These are phyloP conservation scores for Thymus mandschuricus DNA, from an alignment of 257 asterid genomes.

Conservation along the genomic window DNA sequence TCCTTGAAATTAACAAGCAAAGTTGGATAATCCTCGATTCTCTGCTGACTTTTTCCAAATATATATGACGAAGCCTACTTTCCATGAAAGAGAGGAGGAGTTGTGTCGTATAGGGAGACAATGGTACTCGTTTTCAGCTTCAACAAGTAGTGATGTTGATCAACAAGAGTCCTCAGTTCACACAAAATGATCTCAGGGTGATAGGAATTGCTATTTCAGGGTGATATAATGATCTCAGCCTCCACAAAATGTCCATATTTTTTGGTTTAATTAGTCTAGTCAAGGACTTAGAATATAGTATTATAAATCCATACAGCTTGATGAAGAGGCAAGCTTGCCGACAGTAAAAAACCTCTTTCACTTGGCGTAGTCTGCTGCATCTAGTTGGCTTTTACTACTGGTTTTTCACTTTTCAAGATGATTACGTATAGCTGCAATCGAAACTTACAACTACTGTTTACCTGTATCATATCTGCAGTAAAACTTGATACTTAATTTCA, in stretches of 20 bases:
- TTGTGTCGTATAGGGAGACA: slow-evolving; percentile 1
- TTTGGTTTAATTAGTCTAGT: slow-evolving; percentile 26
- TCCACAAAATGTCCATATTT: slow-evolving; percentile 32
- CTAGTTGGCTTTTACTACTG: not conserved
- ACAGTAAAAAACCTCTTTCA: not conserved
- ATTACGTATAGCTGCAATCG: not conserved
- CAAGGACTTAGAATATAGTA: slow-evolving; percentile 5
- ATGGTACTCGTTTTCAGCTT: slow-evolving; percentile 6
- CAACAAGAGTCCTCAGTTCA: not conserved
- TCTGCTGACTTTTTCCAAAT: slow-evolving; percentile 17
- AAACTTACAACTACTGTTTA: not conserved
- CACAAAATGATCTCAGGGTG: not conserved
- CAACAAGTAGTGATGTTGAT: not conserved
- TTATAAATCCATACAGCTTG: slow-evolving; percentile 4
- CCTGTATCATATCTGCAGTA: not conserved
- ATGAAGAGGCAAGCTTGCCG: not conserved
- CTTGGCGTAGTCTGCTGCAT: slow-evolving; percentile 6
- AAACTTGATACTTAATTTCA: too few species aligned
- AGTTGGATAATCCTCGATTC: not conserved
- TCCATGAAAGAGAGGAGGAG: slow-evolving; percentile 15
- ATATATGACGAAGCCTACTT: not conserved
- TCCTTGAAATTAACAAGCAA: not conserved
- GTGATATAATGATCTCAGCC: slow-evolving; percentile 31
- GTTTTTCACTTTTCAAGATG: not conserved
- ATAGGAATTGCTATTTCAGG: slow-evolving; percentile 7